These are phyloP conservation scores for Colletotrichum shisoi DNA, from an alignment of 2,329 filamentous ascomycete species.

Conservation along the genomic window DNA sequence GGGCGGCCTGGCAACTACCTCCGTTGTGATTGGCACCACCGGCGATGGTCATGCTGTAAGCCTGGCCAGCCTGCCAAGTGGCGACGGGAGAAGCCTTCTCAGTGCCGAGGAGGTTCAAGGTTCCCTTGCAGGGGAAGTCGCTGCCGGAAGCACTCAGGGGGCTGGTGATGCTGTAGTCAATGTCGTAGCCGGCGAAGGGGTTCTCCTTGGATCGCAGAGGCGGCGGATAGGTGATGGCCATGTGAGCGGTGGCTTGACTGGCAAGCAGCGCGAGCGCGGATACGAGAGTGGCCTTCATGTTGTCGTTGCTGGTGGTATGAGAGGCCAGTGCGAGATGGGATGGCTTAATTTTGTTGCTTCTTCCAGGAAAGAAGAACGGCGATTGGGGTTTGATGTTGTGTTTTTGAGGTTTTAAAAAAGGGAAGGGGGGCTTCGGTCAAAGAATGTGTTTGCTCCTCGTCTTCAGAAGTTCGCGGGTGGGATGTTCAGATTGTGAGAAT, in stretches of 20 bases:
- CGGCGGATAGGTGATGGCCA: conserved; percentile 63
- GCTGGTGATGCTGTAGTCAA: conserved; percentile 76
- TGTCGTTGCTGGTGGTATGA: conserved; percentile 40
- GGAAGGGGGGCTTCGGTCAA: not conserved
- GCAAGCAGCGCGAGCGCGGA: conserved; percentile 48
- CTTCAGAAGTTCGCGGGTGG: conserved; percentile 13
- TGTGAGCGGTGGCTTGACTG: conserved; percentile 60
- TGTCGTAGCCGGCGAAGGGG: conserved; percentile 53
- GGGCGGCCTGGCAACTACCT: conserved; percentile 77
- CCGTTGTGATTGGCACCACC: conserved; percentile 72
- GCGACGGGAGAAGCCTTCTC: conserved; percentile 62
- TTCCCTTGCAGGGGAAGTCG: conserved; percentile 80
- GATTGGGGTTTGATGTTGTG: conserved; percentile 18
- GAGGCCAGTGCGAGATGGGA: conserved; percentile 11
- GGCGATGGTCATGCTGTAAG: conserved; percentile 69
- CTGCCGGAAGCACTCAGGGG: conserved; percentile 68
- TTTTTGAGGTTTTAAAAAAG: too few species aligned
- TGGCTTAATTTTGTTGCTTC: conserved; percentile 2
- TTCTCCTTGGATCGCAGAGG: conserved; percentile 64
- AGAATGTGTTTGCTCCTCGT: conserved; percentile 35
- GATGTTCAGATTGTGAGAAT: conserved; percentile 5
- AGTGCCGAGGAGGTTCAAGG: conserved; percentile 59
- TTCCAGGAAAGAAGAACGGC: conserved; percentile 7
- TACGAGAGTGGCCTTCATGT: conserved; percentile 41
- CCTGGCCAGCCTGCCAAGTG: conserved; percentile 68